A percentile compares a stretch with the other conserved stretches of the same genome.
Conservation (phyloP, 2,329 filamentous ascomycete species). For the Ophiostoma piceae region DNA sequence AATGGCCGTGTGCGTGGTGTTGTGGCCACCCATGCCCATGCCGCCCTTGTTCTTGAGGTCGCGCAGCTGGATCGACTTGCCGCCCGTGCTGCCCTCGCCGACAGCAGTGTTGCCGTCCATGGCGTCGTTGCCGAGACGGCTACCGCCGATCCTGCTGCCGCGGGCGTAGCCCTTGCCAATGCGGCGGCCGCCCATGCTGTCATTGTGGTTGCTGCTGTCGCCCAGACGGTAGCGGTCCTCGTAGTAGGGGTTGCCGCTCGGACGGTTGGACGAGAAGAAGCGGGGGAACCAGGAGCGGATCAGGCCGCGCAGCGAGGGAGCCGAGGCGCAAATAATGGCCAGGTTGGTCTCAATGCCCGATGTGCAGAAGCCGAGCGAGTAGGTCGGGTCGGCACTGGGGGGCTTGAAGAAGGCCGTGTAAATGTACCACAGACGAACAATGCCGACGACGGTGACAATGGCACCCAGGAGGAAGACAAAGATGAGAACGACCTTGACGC, state of each 20-base stretch:
- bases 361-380: conserved; percentile 36
- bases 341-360: conserved; percentile 40
- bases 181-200: conserved; percentile 10
- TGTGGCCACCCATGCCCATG: conserved; percentile 21
- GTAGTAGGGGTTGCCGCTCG: conserved; percentile 20
- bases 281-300: conserved; percentile 27
- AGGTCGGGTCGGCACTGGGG: conserved; percentile 30
- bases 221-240: conserved; percentile 21
- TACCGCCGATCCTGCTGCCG: conserved; percentile 24
- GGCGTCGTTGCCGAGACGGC: conserved; percentile 15
- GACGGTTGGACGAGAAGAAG: conserved; percentile 26
- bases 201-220: conserved; percentile 18
- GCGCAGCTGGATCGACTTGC: conserved; percentile 28
- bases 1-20: conserved; percentile 33
- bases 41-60: conserved; percentile 28
- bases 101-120: conserved; percentile 3
- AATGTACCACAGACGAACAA: conserved; percentile 35
- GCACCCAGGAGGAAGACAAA: conserved; percentile 35
- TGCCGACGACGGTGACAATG: conserved; percentile 35
- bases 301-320: conserved; percentile 26
- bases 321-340: conserved; percentile 41
- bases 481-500: conserved; percentile 33
- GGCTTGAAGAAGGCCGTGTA: conserved; percentile 34
- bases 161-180: conserved; percentile 20
- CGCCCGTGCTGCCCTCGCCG: conserved; percentile 9